Evolutionary conservation across 139 green algal genomes (phyloP).

Genomic region (Coccomyxa sp.): DNA sequence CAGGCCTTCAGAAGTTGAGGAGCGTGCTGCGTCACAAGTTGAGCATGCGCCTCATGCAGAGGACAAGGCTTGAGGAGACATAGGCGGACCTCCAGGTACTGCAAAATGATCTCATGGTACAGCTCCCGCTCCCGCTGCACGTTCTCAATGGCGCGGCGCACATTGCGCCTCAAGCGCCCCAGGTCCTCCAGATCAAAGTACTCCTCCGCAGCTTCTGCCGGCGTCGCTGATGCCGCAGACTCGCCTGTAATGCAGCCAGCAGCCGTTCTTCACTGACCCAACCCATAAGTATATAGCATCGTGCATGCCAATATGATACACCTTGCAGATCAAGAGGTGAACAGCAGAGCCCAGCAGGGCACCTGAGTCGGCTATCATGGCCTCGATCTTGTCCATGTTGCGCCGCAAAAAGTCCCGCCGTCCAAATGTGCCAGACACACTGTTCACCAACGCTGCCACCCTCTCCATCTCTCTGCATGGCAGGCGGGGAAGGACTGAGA

Average conservation of each 20-base stretch:
- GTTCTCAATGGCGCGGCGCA: constrained; percentile 40
- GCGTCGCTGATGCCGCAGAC: not conserved
- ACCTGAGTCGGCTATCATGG: constrained; percentile 16
- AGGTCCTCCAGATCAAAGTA: constrained; percentile 39
- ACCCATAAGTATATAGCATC: not conserved
- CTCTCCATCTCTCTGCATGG: constrained; percentile 21
- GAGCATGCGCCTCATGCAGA: too few relatives aligned
- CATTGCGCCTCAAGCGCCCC: constrained; percentile 29
- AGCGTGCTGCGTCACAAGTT: too few relatives aligned
- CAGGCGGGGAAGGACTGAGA: not conserved
- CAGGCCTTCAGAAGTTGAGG: too few relatives aligned
- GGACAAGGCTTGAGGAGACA: too few relatives aligned
- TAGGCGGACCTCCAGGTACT: constrained; percentile 34
- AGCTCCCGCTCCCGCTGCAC: constrained; percentile 36
- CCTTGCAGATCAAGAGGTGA: not conserved
- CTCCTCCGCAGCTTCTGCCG: constrained; percentile 25
- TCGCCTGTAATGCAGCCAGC: not conserved
- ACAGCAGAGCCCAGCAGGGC: not conserved
- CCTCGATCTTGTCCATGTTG: constrained; percentile 40
- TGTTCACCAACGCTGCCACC: constrained; percentile 17
- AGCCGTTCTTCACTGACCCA: not conserved
- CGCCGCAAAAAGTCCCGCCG: constrained; percentile 23
- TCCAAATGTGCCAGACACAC: constrained; percentile 27
- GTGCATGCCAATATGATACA: constrained; percentile 6
- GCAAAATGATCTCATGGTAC: constrained; percentile 33